These are phyloP conservation scores for Jatropha curcas DNA, from an alignment of 345 rosid species.

Conservation along the genomic window DNA sequence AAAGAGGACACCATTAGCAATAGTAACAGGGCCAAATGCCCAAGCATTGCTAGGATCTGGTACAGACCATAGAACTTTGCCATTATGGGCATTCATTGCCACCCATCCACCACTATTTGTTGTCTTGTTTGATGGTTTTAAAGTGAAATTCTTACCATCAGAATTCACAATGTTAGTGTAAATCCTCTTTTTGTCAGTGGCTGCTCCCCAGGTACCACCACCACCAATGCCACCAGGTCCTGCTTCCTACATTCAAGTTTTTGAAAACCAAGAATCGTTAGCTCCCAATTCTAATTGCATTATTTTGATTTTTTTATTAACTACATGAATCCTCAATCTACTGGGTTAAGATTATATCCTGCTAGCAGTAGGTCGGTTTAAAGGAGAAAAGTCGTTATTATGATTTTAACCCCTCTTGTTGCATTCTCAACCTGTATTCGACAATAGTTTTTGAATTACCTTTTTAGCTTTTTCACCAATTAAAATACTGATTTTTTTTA, in stretches of 20 bases:
- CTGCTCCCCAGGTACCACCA: slow-evolving; percentile 39
- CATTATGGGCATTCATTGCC: slow-evolving; percentile 28
- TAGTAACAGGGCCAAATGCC: slow-evolving; percentile 17
- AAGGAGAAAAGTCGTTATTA: no score
- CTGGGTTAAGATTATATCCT: no score
- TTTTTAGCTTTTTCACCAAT: no score
- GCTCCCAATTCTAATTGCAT: no score
- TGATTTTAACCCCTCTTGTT: no score
- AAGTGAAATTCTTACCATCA: slow-evolving; percentile 27
- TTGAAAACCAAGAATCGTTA: no score
- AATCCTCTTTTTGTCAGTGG: slow-evolving; percentile 29
- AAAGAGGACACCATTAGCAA: neutral
- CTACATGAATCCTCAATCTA: neutral
- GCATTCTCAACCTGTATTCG: no score
- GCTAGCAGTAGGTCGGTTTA: no score
- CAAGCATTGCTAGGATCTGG: slow-evolving; percentile 19
- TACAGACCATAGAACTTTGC: slow-evolving; percentile 19
- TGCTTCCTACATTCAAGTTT: slow-evolving; percentile 26
- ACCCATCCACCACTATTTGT: slow-evolving; percentile 34
- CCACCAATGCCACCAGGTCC: slow-evolving; percentile 32
- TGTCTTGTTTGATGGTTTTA: slow-evolving; percentile 18
- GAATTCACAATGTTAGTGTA: slow-evolving; percentile 38
- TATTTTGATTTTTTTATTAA: neutral
- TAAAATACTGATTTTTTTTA: no score
- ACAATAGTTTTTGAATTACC: no score